Base-by-base conservation (phyloP, 192 early-diverging fungal genomes). In the Chytriomyces confervae region DNA sequence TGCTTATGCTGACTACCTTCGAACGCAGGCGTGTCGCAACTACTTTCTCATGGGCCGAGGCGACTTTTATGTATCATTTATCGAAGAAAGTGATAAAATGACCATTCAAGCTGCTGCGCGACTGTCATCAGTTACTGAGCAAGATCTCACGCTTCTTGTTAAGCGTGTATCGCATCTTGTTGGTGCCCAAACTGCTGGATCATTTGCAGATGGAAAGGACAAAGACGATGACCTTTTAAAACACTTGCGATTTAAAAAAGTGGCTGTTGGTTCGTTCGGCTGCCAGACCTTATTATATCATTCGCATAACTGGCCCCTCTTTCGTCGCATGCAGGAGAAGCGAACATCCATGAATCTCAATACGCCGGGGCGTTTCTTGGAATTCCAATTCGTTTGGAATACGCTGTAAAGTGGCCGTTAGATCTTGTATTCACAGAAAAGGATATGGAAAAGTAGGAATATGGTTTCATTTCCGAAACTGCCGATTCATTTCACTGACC, bases 381-480 rank as follows among this genome's bases (percentile, higher is more conserved):
- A 0, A 82, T 83, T 44, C 86, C 86, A 7, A 71, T 90, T 10
- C 70, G 81, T 16, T 72, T 94, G 2, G 81, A 82, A 20, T 94
- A 91, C 69, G 71, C 81, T 27, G 72, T 92, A 16, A 47, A 77
- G 20, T 94, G 93, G 93, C 93, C 93, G 4, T 75, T 94, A 29
- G 89, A 91, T 83, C 82, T 92, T 8, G 87, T 94, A 66, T 76
- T 94, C 20, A 89, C 88, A 5, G 48, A 66, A 16, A 82, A 81
- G 44, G 91, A 94, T 79, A 72, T 94, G 62, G 60, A 70, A 0
- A 74, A 72, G 78, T 83, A 64, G 8, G 73, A 23, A 5, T 3
- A 9, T 79, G 29, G 10, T 36, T 57, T 6, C 24, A 68, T 47
- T 43, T 65, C 6, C 11, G 61, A 44, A 36, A 8, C 18, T 13